Conservation (phyloP, 805 yeast genomes). For the Blastobotrys attinorum region DNA sequence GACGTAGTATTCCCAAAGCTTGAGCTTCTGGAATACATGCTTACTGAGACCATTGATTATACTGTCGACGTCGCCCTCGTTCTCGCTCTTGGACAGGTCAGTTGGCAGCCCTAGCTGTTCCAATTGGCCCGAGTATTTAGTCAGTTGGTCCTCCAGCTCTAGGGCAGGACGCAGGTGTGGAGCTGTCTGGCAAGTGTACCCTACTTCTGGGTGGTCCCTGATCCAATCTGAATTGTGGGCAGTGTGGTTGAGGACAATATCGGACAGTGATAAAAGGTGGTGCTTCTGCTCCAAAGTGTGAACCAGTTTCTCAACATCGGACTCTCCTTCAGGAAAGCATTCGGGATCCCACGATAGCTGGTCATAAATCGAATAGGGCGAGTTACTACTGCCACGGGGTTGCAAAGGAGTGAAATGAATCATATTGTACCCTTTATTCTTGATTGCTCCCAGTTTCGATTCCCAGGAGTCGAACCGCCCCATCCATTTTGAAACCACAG, state of each 20-base stretch:
- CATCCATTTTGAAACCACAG: constrained; percentile 87
- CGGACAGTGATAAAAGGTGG: constrained; percentile 72
- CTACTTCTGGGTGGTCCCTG: constrained; percentile 78
- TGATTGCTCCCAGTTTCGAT: constrained; percentile 48
- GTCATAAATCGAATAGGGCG: constrained; percentile 88
- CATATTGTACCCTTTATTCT: constrained; percentile 85
- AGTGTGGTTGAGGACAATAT: constrained; percentile 91
- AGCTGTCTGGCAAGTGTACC: constrained; percentile 78
- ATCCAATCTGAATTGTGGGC: constrained; percentile 88
- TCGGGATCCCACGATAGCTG: constrained; percentile 70
- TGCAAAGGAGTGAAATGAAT: constrained; percentile 93
- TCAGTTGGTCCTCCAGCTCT: constrained; percentile 64
- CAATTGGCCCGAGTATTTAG: constrained; percentile 57
- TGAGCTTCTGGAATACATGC: constrained; percentile 57
- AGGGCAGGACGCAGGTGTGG: constrained; percentile 84
- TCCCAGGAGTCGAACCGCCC: constrained; percentile 68
- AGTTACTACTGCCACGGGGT: constrained; percentile 78
- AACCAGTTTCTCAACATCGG: constrained; percentile 49
- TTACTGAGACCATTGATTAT: constrained; percentile 61
- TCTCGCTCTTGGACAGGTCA: constrained; percentile 36
- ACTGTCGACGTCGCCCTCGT: constrained; percentile 45
- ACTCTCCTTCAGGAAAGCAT: constrained; percentile 45
- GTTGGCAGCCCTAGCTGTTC: constrained; percentile 55
- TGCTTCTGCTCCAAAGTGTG: constrained; percentile 42
- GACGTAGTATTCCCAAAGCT: constrained; percentile 86